phyloP scores from a whole-genome alignment of 169 alveolate species.

The Miamiensis avidus region DNA sequence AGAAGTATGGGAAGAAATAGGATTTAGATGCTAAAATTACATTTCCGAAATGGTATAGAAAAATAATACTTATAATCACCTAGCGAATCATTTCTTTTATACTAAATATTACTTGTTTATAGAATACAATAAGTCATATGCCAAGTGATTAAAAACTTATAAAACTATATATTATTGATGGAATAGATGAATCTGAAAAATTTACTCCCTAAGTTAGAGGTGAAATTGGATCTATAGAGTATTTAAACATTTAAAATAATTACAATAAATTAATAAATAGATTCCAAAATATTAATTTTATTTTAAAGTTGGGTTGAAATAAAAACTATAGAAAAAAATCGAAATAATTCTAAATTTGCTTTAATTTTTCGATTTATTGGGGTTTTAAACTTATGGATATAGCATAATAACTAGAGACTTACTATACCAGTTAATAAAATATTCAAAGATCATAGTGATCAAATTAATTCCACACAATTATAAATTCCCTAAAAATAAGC shows the following conservation, averaged over 20 bases:
- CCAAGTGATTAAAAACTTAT: background rate
- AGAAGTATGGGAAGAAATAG: slow-evolving; percentile 63
- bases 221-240: background rate
- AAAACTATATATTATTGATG: background rate
- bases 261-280: no score
- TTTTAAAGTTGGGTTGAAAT: background rate
- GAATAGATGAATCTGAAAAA: background rate
- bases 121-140: background rate
- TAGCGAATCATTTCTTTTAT: no score
- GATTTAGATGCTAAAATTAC: background rate
- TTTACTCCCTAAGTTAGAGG: background rate
- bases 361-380: background rate
- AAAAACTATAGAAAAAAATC: background rate
- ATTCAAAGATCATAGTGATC: background rate
- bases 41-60: background rate
- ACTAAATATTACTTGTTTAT: no score
- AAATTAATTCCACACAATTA: background rate
- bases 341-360: background rate
- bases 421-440: background rate
- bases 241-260: background rate
- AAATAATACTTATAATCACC: no score
- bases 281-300: no score
- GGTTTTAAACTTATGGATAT: background rate
- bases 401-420: no score
- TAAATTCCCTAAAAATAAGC: background rate